Base-by-base conservation (phyloP, 1,284 basidiomycete genomes). In the Boletellus deceptivus region DNA sequence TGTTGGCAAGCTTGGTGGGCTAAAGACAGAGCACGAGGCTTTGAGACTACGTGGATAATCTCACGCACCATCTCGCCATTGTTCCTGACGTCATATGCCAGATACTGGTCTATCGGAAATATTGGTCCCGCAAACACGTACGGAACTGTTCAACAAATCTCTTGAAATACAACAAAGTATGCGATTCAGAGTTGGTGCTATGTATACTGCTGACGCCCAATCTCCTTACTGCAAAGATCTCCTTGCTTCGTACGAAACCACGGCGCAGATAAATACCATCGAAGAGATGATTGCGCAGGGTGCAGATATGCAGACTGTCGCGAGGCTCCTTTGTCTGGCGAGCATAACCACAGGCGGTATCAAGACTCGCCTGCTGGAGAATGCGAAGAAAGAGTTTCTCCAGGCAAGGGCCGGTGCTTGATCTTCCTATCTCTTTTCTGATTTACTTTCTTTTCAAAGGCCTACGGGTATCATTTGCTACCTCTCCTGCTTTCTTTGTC, bases 121-220 rank as follows among this genome's bases (percentile, higher is more conserved):
- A 65, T 78, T 99, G 40, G 84, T 95, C 59, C 83, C 87, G 13
- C 75, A 87, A 57, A 98, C 95, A 2, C 79, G 83, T 49, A 89
- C 87, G n/a, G 91, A 96, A 36, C 75, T 86, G 48, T 99, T 99
- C 75, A 93, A 93, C 70, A 89, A 86, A 63, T 88, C 86, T 18
- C 76, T 99, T 10, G 96, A 99, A 73, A 90, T 97, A 17, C 96
- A 99, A 66, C 97, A 99, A 70, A 98, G 92, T 92, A 61, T 58
- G 82, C 64, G 11, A 11, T 36, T 17, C 54, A 33, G 7, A 17
- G 9, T 48, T n/a, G 48, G 35, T 37, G 27, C 31, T 17, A 36
- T 40, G 20, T 18, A 29, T 25, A 29, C 50, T 57, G 17, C 39
- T 53, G 33, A 56, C 33, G 34, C 50, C 46, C 24, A 55, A 58